phyloP scores from a whole-genome alignment of 441 rosid genomes.

The Cnidoscolus chayamansa region DNA sequence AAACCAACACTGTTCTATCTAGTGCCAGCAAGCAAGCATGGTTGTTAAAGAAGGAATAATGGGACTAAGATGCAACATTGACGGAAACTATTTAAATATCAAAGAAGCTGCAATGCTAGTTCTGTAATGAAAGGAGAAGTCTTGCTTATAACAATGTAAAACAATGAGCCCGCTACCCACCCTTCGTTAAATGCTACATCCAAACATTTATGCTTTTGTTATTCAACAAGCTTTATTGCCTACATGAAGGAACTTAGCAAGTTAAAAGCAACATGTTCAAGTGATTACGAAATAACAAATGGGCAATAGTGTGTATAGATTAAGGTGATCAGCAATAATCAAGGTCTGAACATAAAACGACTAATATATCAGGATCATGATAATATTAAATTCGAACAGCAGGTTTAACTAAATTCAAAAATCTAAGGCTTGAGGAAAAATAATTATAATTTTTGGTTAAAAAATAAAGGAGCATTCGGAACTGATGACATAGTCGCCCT shows the following conservation, averaged over 20 bases:
- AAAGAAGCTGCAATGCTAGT: background rate
- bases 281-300: background rate
- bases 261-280: background rate
- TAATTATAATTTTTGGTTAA: no score
- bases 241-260: background rate
- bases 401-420: background rate
- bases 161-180: background rate
- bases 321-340: background rate
- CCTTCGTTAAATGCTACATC: background rate
- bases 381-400: background rate
- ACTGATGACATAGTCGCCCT: background rate
- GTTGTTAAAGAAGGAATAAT: background rate
- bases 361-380: background rate
- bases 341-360: background rate
- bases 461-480: background rate
- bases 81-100: no score
- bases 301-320: background rate
- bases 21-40: background rate
- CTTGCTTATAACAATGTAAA: background rate
- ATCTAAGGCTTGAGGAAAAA: background rate
- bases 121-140: background rate
- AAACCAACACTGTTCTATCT: slow-evolving; percentile 4
- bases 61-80: background rate
- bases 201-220: background rate
- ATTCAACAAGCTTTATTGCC: background rate